Evolutionary conservation across 2,329 filamentous ascomycete genomes (phyloP), one percentile per base, ranked within the genome.

Genomic region (Hypoxylon sp.): DNA sequence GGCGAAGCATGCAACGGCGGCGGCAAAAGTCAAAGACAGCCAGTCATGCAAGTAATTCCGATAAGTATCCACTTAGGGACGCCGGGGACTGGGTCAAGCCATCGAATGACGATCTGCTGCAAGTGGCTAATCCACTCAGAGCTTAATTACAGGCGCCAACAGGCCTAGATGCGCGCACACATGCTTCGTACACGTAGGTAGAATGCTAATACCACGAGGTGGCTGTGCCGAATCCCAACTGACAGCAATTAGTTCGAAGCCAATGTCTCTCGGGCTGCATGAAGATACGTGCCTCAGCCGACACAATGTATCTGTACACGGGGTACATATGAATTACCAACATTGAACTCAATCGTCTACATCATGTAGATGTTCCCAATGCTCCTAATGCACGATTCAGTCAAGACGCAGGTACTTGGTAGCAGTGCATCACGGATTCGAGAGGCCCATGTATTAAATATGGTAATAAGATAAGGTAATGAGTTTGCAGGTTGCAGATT

Each of bases 21-120:
- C 61, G 52, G 62, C 61, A 55, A 37, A 52, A 32, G 46, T 48
- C 24, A 59, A 61, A 47, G 35, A 42, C 13, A 60, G 42, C 46
- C 42, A 59, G 51, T 69, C 59, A 68, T 69, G 68, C 68, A 62
- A 71, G 68, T 69, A 68, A 69, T 69, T 60, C 65, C 46, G 68
- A 67, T 65, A 51, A 51, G 60, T 51, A 68, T 50, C 65, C 65
- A 68, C 65, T 42, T 39, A 62, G 59, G 39, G 32, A 62, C 48
- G 62, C 29, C 27, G 24, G 32, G 50, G 47, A 61, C 58, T 63
- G 57, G 35, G 48, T 55, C 32, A 64, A 55, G 58, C 54, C 55
- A 60, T 60, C 52, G 68, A 62, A 68, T 64, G 65, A 60, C 56
- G 65, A 68, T 70, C 68, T 58, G 19, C 65, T 68, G 61, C 65